These are phyloP conservation scores for Deuterostichococcus epilithicus DNA, from an alignment of 139 green algal genomes.

Conservation along the genomic window DNA sequence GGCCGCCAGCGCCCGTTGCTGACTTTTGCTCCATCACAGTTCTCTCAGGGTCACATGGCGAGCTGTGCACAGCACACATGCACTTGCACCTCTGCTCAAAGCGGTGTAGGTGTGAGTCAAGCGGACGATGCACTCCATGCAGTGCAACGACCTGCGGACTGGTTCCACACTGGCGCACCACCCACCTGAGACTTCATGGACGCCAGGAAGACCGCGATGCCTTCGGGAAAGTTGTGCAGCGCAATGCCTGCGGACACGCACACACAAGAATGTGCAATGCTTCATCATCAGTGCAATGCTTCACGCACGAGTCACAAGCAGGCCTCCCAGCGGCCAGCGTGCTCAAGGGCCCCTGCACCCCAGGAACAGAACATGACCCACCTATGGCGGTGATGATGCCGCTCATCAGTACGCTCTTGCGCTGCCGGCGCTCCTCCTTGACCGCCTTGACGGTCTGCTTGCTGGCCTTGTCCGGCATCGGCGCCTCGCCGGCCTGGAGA, in stretches of 20 bases:
- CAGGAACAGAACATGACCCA: too few relatives aligned
- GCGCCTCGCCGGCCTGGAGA: neutral
- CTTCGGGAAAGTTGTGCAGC: conserved; percentile 74
- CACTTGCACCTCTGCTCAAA: neutral
- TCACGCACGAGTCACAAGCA: too few relatives aligned
- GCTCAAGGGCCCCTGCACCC: too few relatives aligned
- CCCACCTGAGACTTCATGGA: conserved; percentile 13
- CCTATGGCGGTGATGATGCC: neutral
- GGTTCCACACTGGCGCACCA: too few relatives aligned
- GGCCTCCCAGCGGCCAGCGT: too few relatives aligned
- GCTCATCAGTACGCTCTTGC: conserved; percentile 25
- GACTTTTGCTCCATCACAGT: too few relatives aligned
- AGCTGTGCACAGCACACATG: conserved; percentile 26
- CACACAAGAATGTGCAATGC: conserved; percentile 11
- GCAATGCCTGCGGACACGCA: conserved; percentile 51
- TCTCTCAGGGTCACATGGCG: too few relatives aligned
- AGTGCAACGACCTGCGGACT: too few relatives aligned
- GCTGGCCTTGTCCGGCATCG: neutral
- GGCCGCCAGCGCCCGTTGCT: too few relatives aligned
- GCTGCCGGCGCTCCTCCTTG: conserved; percentile 29
- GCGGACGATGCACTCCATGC: too few relatives aligned
- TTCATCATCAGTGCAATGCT: too few relatives aligned
- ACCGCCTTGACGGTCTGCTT: neutral
- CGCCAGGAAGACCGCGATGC: conserved; percentile 63
- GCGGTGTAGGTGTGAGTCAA: too few relatives aligned